Evolutionary conservation across 2,329 filamentous ascomycete species (phyloP), one percentile per base, ranked within the genome.

Genomic region (Davidsoniella eucalypti): DNA sequence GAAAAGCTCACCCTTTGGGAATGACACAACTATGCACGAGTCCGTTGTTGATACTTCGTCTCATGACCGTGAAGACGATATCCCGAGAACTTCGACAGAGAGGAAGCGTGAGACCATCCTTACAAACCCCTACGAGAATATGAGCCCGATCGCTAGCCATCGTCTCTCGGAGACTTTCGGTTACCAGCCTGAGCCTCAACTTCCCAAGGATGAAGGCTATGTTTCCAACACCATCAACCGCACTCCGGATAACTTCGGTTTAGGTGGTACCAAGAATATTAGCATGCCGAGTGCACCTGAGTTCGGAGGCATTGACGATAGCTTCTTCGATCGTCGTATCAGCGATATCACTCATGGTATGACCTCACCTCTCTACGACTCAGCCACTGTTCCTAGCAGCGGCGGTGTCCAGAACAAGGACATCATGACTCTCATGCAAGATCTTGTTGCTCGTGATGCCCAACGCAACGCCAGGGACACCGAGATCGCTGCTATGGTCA

Each of bases 401-500:
- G 88, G 96, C 57, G 76, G 82, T 44, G 96, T 98, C 47, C 83
- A 96, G 62, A 94, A 87, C 43, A 92, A 93, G 66, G 92, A 98
- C 60, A 93, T 98, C 58, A 84, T 98, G 55, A 87, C 90, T 21
- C 69, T 98, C 54, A 98, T 98, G 92, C 90, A 98, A 61, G 92
- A 98, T 64, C 80, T 98, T 55, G 96, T 93, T 62, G 92, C 96
- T 55, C 83, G 92, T 36, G 92, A 98, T 67, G 92, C 90, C 39
- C 90, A 96, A 66, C 82, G 92, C 53, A 96, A 92, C 65, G 92
- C 92, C 43, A 78, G 92, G 42, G 92, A 98, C 59, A 96, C 92
- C 0, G 92, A 98, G 65, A 95, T 98, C 50, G 71, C 98, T 16
- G 86, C 95, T 44, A 90, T 92, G 0, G 76, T 98, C 29, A 92